A percentile compares a stretch with the other conserved stretches of the same genome.
phyloP scores from a whole-genome alignment of 2,329 filamentous ascomycete genomes.

The Fusarium sp. region DNA sequence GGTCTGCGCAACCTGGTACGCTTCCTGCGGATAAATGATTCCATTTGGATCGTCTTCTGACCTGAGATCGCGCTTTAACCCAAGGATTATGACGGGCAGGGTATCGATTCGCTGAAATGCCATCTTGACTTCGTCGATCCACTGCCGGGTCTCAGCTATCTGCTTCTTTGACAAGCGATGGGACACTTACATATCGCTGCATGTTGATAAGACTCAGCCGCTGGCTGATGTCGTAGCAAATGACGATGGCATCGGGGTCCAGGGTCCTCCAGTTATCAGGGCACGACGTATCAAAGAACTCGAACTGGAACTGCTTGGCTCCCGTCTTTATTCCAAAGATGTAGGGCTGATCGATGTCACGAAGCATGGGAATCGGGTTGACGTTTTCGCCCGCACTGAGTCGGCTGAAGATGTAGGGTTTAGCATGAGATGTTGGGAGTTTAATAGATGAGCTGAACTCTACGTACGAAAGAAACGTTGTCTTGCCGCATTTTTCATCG shows the following conservation, averaged over 20 bases:
- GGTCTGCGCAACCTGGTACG: conserved; percentile 65
- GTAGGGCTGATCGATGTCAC: conserved; percentile 70
- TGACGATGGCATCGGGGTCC: conserved; percentile 66
- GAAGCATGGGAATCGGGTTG: conserved; percentile 61
- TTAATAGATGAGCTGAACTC: conserved; percentile 21
- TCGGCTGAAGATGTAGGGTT: conserved; percentile 53
- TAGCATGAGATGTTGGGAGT: conserved; percentile 17
- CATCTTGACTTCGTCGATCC: conserved; percentile 65
- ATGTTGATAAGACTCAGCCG: conserved; percentile 68
- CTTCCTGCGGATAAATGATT: conserved; percentile 71
- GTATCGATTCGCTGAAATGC: conserved; percentile 60
- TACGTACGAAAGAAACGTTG: conserved; percentile 70
- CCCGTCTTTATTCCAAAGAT: conserved; percentile 63
- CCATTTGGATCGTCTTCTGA: conserved; percentile 69
- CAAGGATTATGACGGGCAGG: conserved; percentile 67
- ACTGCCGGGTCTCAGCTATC: conserved; percentile 54
- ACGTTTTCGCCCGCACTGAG: conserved; percentile 60
- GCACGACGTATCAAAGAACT: conserved; percentile 69
- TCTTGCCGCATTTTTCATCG: conserved; percentile 69
- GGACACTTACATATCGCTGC: conserved; percentile 62
- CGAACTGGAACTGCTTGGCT: conserved; percentile 59
- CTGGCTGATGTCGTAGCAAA: conserved; percentile 72
- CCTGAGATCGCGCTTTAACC: conserved; percentile 69
- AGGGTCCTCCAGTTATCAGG: conserved; percentile 69
- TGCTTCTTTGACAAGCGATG: neutral